Percentiles rank a stretch among this genome's conserved stretches.
These are phyloP conservation scores for Gremmenia infestans DNA, from an alignment of 2,329 filamentous ascomycete species.

Conservation along the genomic window DNA sequence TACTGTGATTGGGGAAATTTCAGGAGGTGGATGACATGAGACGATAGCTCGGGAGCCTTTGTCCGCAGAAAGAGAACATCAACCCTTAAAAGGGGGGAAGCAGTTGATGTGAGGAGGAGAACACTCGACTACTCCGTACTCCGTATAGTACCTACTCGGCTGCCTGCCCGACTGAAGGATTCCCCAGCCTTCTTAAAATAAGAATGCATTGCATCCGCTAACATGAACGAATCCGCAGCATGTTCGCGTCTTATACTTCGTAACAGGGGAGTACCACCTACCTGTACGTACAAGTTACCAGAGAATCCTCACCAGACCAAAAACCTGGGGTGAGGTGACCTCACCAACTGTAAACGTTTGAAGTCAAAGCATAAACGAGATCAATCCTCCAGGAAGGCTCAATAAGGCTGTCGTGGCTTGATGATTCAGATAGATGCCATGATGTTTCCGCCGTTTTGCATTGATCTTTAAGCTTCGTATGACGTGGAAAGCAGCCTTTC, in stretches of 20 bases:
- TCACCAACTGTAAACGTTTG: no score
- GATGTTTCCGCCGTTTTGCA: neutral
- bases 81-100: neutral
- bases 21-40: neutral
- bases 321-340: no score
- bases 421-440: neutral
- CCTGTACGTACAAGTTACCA: no score
- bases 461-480: neutral
- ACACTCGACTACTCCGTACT: no score
- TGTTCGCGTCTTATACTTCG: no score
- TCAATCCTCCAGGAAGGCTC: neutral
- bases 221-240: no score
- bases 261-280: no score
- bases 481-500: neutral
- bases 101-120: neutral
- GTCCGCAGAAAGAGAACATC: neutral
- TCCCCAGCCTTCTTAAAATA: no score
- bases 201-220: no score
- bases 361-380: neutral
- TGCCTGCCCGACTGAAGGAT: no score
- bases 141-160: no score
- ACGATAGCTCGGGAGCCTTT: neutral
- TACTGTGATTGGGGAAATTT: neutral
- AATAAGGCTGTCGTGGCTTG: neutral
- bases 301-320: no score